Base-by-base conservation (phyloP, 805 yeast species). In the Clavispora vitiphila region DNA sequence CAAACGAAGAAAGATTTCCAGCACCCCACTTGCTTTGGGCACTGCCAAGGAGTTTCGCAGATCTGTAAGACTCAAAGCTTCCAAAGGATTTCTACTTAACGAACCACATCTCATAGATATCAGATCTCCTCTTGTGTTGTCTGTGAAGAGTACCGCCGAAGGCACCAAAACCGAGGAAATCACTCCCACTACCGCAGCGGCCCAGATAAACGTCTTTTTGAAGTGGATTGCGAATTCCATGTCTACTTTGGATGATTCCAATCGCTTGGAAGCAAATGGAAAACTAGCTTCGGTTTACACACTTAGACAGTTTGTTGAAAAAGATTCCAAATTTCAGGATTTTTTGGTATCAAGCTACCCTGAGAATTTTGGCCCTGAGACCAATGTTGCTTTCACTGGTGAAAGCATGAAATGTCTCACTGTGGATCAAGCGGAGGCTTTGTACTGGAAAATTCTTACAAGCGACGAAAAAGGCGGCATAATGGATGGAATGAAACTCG, bases 301-400 rank as follows among this genome's bases (percentile, higher is more conserved):
- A 23, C 59, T 83, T 44, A 65, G 74, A 26, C 83, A 81, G 50
- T 81, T 76, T 53, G 72, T 73, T 58, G 83, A 78, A 38, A 78
- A 77, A 45, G 78, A 80, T 42, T 55, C 66, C 43, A 64, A 64
- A 53, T 65, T 73, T 60, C 64, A 64, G 56, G 62, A 64, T 43
- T 56, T 50, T 32, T 44, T 62, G 4, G 44, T 63, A 3, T 54
- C 50, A 32, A 51, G 39, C 32, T 20, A 43, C 24, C 36, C 24
- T 5, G 27, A 27, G 6, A 24, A 21, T 10, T 37, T 27, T 11
- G 38, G 38, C 4, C 32, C 32, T 1, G 32, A 29, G 10, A 29
- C 32, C 20, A 29, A 12, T 3, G 32, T 29, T 3, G 32, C 32
- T 8, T 29, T 29, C 24, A 16, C 30, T 5, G 37, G 37, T 2